Evolutionary conservation across 305 asterid genomes (phyloP).

Genomic region (Plantago rigida): DNA sequence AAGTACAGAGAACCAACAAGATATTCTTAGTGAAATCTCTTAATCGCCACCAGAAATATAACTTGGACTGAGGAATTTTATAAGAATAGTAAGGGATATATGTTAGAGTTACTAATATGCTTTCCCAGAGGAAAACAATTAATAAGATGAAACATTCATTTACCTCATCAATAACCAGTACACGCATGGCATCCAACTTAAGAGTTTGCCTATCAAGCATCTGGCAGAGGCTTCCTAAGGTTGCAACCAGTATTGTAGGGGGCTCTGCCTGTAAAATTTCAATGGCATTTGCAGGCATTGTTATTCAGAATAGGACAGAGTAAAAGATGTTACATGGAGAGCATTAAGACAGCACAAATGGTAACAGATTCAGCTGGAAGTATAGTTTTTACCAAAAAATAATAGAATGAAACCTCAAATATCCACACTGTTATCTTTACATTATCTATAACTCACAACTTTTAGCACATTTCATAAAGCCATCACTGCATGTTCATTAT

Average conservation of each 20-base stretch:
- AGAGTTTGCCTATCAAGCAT: constrained; percentile 75
- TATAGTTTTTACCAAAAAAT: background rate
- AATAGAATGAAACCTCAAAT: too few species aligned
- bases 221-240: constrained; percentile 69
- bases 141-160: constrained; percentile 18
- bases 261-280: constrained; percentile 61
- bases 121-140: constrained; percentile 19
- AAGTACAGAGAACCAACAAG: too few species aligned
- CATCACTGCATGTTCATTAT: background rate
- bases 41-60: background rate
- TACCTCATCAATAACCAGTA: constrained; percentile 93
- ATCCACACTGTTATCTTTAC: background rate
- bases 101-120: background rate
- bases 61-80: constrained; percentile 3
- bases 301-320: background rate
- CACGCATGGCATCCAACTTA: constrained; percentile 59
- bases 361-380: background rate
- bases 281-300: constrained; percentile 21
- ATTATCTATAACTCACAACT: background rate
- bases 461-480: background rate
- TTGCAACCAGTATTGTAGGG: constrained; percentile 75
- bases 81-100: background rate
- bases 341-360: background rate
- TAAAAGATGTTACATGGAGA: background rate
- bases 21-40: background rate